phyloP scores from a whole-genome alignment of 495 filamentous ascomycete species.

The Xylaria cubensis region DNA sequence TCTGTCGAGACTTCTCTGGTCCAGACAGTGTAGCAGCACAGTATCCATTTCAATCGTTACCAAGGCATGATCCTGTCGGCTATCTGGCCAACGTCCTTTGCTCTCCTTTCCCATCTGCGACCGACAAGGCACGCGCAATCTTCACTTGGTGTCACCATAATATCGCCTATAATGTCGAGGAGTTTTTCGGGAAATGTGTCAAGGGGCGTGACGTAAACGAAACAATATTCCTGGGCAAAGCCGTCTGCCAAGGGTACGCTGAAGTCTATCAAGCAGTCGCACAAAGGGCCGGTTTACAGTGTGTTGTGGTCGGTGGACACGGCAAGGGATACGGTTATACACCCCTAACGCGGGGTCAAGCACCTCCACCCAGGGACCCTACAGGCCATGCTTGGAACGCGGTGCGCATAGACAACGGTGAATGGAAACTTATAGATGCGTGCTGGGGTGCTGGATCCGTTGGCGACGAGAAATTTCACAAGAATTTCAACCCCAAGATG shows the following conservation, averaged over 20 bases:
- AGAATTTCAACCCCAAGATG: conserved; percentile 68
- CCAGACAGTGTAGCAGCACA: conserved; percentile 80
- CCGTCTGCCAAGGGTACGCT: conserved; percentile 93
- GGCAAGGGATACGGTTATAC: conserved; percentile 84
- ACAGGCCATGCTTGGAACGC: conserved; percentile 89
- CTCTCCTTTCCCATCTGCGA: conserved; percentile 75
- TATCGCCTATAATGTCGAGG: conserved; percentile 78
- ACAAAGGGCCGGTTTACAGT: conserved; percentile 73
- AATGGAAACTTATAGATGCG: conserved; percentile 90
- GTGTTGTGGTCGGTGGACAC: conserved; percentile 74
- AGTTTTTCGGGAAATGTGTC: conserved; percentile 75
- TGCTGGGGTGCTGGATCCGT: conserved; percentile 90
- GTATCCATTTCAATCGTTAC: conserved; percentile 73
- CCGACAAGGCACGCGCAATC: conserved; percentile 89
- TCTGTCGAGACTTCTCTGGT: conserved; percentile 85
- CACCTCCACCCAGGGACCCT: conserved; percentile 61
- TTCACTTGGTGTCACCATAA: conserved; percentile 98
- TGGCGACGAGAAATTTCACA: conserved; percentile 62
- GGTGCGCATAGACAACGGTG: conserved; percentile 79
- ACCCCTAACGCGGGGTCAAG: conserved; percentile 58
- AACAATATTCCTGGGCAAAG: conserved; percentile 74
- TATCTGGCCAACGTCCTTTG: conserved; percentile 81
- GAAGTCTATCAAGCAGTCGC: conserved; percentile 80
- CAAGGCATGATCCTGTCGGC: conserved; percentile 63
- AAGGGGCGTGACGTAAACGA: conserved; percentile 67